phyloP scores from a whole-genome alignment of 345 rosid genomes.

The Melastoma malabathricum region DNA sequence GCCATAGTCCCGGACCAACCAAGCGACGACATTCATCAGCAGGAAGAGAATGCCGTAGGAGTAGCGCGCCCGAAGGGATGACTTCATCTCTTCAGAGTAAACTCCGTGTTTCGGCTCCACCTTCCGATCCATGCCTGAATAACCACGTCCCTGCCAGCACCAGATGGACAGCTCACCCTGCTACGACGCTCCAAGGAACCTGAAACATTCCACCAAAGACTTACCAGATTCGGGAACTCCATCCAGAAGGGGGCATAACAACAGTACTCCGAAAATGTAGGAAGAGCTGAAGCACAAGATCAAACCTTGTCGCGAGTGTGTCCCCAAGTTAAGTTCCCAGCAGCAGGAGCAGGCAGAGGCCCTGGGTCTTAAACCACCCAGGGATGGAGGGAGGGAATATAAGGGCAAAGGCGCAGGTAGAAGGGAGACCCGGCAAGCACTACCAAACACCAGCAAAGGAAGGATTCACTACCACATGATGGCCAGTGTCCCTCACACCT shows the following conservation, averaged over 20 bases:
- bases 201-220: neutral
- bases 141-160: constrained; percentile 7
- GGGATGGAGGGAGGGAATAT: too few species aligned
- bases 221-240: too few species aligned
- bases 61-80: constrained; percentile 50
- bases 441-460: too few species aligned
- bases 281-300: neutral
- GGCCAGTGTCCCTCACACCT: too few species aligned
- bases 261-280: neutral
- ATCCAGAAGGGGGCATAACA: too few species aligned
- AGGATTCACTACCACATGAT: too few species aligned
- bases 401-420: too few species aligned
- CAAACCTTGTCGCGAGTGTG: neutral
- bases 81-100: constrained; percentile 27
- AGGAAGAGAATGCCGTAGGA: constrained; percentile 59
- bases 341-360: too few species aligned
- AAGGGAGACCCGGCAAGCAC: too few species aligned
- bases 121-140: constrained; percentile 20
- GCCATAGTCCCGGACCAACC: constrained; percentile 84
- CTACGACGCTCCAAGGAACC: neutral
- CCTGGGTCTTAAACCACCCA: too few species aligned
- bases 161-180: constrained; percentile 18
- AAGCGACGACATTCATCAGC: constrained; percentile 51
- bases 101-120: constrained; percentile 15
- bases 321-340: too few species aligned